Evolutionary conservation across 805 yeast genomes (phyloP).

Genomic region (Hanseniaspora hatyaiensis): DNA sequence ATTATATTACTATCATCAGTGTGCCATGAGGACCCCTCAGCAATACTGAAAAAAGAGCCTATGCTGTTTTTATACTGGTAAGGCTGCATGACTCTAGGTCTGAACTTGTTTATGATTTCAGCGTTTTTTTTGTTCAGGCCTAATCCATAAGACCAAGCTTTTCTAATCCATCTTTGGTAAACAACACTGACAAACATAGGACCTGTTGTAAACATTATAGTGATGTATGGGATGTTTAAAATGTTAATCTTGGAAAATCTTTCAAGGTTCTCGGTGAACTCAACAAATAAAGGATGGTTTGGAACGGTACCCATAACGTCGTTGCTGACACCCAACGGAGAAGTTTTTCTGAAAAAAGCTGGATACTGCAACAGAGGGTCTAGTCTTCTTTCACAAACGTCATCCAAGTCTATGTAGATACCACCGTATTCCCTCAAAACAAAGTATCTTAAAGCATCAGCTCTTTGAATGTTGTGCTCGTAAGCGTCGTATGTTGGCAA

Average conservation of each 20-base stretch:
- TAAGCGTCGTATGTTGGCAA: constrained; percentile 65
- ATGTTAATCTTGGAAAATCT: constrained; percentile 63
- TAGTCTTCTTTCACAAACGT: constrained; percentile 65
- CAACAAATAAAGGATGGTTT: constrained; percentile 70
- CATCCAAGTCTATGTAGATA: constrained; percentile 79
- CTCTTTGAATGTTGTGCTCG: constrained; percentile 72
- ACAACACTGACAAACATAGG: constrained; percentile 76
- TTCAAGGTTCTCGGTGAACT: constrained; percentile 52
- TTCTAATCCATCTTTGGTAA: constrained; percentile 77
- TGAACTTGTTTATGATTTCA: constrained; percentile 52
- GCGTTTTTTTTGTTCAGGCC: constrained; percentile 15
- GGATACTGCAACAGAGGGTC: constrained; percentile 75
- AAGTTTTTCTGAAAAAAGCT: constrained; percentile 76
- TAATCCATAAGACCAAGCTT: constrained; percentile 28
- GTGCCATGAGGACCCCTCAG: constrained; percentile 89
- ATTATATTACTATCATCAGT: constrained; percentile 72
- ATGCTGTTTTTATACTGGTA: constrained; percentile 53
- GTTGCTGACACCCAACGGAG: constrained; percentile 84
- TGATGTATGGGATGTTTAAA: constrained; percentile 57
- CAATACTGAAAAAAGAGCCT: constrained; percentile 57
- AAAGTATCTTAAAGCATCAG: constrained; percentile 84
- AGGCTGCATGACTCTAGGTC: constrained; percentile 60
- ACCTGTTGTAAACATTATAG: constrained; percentile 89
- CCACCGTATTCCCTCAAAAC: constrained; percentile 78
- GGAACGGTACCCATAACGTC: constrained; percentile 89